A percentile compares a stretch with the other conserved stretches of the same genome.
Conservation (phyloP, 2,329 filamentous ascomycete genomes). For the Tolypocladium ovalisporum region DNA sequence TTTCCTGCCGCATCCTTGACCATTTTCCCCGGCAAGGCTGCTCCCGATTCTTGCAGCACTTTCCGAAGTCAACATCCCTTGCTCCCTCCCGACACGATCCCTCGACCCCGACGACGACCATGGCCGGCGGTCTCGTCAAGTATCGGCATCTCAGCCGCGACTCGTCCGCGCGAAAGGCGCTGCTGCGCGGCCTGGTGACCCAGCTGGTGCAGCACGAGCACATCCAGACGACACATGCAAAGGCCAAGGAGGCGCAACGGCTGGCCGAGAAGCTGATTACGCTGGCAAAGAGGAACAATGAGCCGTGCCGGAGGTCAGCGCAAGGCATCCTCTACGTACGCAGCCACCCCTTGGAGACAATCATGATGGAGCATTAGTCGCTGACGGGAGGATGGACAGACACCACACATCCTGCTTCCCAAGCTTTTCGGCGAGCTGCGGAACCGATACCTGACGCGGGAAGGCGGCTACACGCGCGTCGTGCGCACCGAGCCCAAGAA, state of each 20-base stretch:
- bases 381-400: slow-evolving; percentile 30
- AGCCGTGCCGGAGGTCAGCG: slow-evolving; percentile 66
- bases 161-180: slow-evolving; percentile 79
- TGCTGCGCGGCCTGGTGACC: slow-evolving; percentile 91
- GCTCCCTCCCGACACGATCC: neutral
- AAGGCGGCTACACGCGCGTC: slow-evolving; percentile 91
- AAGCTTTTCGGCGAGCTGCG: slow-evolving; percentile 83
- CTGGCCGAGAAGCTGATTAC: slow-evolving; percentile 92
- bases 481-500: slow-evolving; percentile 84
- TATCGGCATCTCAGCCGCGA: slow-evolving; percentile 81
- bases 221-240: slow-evolving; percentile 89
- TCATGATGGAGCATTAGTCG: neutral
- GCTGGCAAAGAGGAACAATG: slow-evolving; percentile 84
- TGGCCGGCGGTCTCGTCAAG: slow-evolving; percentile 80
- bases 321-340: slow-evolving; percentile 76
- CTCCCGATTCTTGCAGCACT: neutral
- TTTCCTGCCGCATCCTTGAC: neutral
- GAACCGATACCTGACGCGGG: slow-evolving; percentile 65
- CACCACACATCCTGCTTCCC: slow-evolving; percentile 57
- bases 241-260: slow-evolving; percentile 93
- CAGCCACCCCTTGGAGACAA: slow-evolving; percentile 6
- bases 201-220: slow-evolving; percentile 88
- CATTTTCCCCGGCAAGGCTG: neutral
- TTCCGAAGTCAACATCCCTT: neutral
- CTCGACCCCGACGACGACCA: slow-evolving; percentile 21